phyloP scores from a whole-genome alignment of 768 basidiomycete species.

The Leccinellum rugosiceps region DNA sequence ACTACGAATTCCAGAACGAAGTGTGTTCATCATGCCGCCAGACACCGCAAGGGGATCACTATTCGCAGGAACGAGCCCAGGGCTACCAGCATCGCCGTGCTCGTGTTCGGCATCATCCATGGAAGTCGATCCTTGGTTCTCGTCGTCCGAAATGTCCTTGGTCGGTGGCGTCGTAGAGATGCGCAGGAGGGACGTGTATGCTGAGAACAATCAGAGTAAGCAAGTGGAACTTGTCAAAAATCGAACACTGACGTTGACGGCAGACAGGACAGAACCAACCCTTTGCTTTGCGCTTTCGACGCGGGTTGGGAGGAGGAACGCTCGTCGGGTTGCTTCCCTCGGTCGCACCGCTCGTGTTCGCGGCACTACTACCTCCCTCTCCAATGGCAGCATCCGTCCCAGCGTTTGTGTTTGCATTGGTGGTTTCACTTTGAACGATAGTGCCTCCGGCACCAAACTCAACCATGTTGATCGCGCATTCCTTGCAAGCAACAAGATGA shows the following conservation, averaged over 20 bases:
- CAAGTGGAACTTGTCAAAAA: neutral
- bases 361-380: slow-evolving; percentile 17
- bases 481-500: slow-evolving; percentile 92
- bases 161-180: slow-evolving; percentile 68
- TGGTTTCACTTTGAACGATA: slow-evolving; percentile 58
- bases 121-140: slow-evolving; percentile 24
- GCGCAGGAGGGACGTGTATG: slow-evolving; percentile 84
- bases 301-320: slow-evolving; percentile 38
- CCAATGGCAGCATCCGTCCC: slow-evolving; percentile 23
- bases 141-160: slow-evolving; percentile 37
- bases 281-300: slow-evolving; percentile 90
- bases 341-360: slow-evolving; percentile 18
- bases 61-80: neutral
- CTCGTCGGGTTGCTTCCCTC: slow-evolving; percentile 23
- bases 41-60: slow-evolving; percentile 13
- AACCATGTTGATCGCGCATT: slow-evolving; percentile 95
- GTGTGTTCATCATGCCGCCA: slow-evolving; percentile 19
- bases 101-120: slow-evolving; percentile 27
- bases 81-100: slow-evolving; percentile 5
- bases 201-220: slow-evolving; percentile 34
- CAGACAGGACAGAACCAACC: slow-evolving; percentile 98
- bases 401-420: slow-evolving; percentile 27
- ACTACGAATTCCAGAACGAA: slow-evolving; percentile 30
- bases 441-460: slow-evolving; percentile 94
- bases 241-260: slow-evolving; percentile 74